Evolutionary conservation across 2,329 filamentous ascomycete species (phyloP), one percentile per base, ranked within the genome.

Genomic region (Penicillium sp.): DNA sequence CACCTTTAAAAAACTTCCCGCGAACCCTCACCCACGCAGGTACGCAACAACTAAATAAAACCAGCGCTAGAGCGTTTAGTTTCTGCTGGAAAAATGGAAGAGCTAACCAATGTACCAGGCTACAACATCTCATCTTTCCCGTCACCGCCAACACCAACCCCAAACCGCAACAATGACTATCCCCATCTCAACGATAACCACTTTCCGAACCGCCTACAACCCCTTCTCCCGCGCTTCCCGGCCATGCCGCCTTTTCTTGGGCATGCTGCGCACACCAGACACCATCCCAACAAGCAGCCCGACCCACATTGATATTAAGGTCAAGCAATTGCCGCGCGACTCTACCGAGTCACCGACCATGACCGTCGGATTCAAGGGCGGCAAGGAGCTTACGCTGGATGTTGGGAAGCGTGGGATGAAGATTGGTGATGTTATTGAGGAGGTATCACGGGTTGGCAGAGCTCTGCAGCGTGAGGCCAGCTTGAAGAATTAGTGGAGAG

Each of bases 301-400:
- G 51, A 77, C 80, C 52, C 81, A 79, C 61, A 90, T 96, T 80
- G 84, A 86, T 67, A 88, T 97, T 68, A 85, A 85, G 64, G 88
- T 91, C 11, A 88, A 84, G 57, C 78, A 96, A 60, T 79, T 97
- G 48, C 85, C 90, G 49, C 83, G 87, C 60, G 71, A 78, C 48
- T 89, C 88, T 51, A 83, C 81, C 49, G 85, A 90, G 66, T 80
- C 85, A 29, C 88, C 87, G 53, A 81, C 82, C 42, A 75, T 99
- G 52, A 80, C 78, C 38, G 77, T 99, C 63, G 95, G 92, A 67
- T 97, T 97, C 75, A 97, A 96, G 81, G 94, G 97, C 70, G 94
- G 94, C 65, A 96, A 93, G 77, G 87, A 95, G 67, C 84, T 97
- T 78, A 84, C 85, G 32, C 82, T 97, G 36, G 86, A 96, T 70